A percentile compares a stretch with the other conserved stretches of the same genome.
These are phyloP conservation scores for Thelephora terrestris DNA, from an alignment of 1,284 basidiomycete genomes.

Conservation along the genomic window DNA sequence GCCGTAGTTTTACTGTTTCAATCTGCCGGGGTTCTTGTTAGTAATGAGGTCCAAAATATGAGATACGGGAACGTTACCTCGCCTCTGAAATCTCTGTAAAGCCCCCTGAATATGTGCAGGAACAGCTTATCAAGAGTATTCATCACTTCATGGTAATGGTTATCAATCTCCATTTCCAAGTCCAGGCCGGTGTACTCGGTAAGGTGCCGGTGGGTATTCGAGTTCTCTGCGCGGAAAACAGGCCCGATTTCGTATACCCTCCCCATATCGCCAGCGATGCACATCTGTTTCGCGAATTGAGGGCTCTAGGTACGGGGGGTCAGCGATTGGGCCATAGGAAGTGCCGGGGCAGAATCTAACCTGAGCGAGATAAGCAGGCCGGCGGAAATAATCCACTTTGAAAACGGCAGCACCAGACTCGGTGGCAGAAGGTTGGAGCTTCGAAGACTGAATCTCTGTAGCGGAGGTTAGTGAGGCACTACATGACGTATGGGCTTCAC, in stretches of 20 bases:
- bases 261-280: conserved; percentile 66
- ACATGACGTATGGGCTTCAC: too few species aligned
- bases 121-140: conserved; percentile 30
- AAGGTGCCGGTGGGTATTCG: conserved; percentile 66
- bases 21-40: conserved; percentile 23
- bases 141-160: conserved; percentile 52
- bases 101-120: conserved; percentile 27
- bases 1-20: conserved; percentile 46
- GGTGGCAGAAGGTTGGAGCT: conserved; percentile 61
- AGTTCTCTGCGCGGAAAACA: conserved; percentile 65
- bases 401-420: conserved; percentile 61
- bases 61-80: conserved; percentile 21
- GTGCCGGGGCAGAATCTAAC: too few species aligned
- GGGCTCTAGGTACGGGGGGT: conserved; percentile 43
- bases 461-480: too few species aligned
- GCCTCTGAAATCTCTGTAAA: conserved; percentile 24
- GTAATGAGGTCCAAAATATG: neutral
- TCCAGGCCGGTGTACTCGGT: conserved; percentile 69
- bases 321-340: too few species aligned
- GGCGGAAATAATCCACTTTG: conserved; percentile 64
- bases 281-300: conserved; percentile 70
- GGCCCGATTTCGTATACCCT: conserved; percentile 64
- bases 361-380: conserved; percentile 59
- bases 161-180: conserved; percentile 63
- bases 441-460: conserved; percentile 57